A percentile compares a stretch with the other conserved stretches of the same genome.
Conservation (phyloP, 768 basidiomycete species). For the Brasilioporus rufonigricans region DNA sequence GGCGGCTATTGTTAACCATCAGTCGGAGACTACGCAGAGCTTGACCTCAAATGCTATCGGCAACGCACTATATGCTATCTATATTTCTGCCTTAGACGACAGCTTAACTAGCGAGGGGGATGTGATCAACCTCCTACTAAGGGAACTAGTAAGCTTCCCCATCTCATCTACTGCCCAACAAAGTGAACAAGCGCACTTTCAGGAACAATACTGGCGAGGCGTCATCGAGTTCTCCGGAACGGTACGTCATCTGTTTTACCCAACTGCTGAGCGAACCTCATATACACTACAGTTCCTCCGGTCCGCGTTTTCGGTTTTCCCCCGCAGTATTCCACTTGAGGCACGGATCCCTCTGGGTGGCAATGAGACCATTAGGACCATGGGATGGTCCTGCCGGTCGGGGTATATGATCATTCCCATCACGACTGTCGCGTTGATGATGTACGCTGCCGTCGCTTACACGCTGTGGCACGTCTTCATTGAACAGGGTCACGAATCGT, state of each 20-base stretch:
- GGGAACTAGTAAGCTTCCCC: constrained; percentile 1
- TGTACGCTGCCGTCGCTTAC: constrained; percentile 6
- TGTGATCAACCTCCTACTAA: not conserved
- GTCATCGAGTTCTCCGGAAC: constrained; percentile 19
- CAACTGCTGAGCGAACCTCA: not conserved
- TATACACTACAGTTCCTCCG: not conserved
- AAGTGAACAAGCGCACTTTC: no score
- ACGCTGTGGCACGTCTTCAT: constrained; percentile 1
- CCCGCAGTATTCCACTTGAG: not conserved
- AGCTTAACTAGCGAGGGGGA: not conserved
- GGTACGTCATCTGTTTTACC: not conserved
- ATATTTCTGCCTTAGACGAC: not conserved
- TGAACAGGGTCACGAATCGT: not conserved
- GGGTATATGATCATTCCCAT: constrained; percentile 4
- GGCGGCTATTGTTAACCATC: constrained; percentile 5
- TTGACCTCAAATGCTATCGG: constrained; percentile 15
- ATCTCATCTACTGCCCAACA: not conserved
- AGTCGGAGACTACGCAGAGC: constrained; percentile 11
- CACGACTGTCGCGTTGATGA: constrained; percentile 1
- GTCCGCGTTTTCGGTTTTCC: constrained; percentile 8
- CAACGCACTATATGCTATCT: constrained; percentile 16
- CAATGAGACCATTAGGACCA: not conserved
- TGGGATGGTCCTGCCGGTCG: not conserved
- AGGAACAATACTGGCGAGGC: constrained; percentile 17
- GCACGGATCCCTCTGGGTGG: not conserved